A percentile compares a stretch with the other conserved stretches of the same genome.
These are phyloP conservation scores for Colletotrichum cuscutae DNA, from an alignment of 2,329 filamentous ascomycete genomes.

Conservation along the genomic window DNA sequence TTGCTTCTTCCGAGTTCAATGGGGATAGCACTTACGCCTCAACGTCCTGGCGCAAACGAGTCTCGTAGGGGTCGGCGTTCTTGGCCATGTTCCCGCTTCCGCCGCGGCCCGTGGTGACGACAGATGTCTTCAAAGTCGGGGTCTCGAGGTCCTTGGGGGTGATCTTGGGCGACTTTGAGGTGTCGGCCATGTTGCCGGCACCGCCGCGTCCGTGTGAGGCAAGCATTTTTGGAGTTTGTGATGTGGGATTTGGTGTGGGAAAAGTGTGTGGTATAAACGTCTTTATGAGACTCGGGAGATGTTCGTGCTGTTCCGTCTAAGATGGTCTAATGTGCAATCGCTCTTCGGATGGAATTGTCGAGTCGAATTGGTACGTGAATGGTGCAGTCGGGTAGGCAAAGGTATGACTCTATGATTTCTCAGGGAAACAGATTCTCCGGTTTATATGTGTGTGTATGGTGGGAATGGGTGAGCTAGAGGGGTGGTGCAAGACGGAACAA, in stretches of 20 bases:
- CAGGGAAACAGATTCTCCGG: not conserved
- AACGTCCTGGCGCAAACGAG: constrained; percentile 86
- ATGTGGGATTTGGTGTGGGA: not conserved
- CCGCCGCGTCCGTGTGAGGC: constrained; percentile 81
- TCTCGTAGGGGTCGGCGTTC: constrained; percentile 76
- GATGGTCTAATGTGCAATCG: too few species aligned
- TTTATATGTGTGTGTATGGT: not conserved
- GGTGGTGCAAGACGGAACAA: constrained; percentile 3
- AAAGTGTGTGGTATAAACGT: too few species aligned
- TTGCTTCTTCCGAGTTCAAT: constrained; percentile 23
- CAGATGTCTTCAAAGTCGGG: constrained; percentile 82
- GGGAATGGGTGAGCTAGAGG: not conserved
- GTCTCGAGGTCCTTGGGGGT: constrained; percentile 77
- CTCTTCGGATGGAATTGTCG: too few species aligned
- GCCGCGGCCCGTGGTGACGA: constrained; percentile 90
- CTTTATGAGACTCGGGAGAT: too few species aligned
- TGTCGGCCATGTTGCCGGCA: constrained; percentile 77
- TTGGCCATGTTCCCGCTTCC: constrained; percentile 88
- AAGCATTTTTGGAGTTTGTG: constrained; percentile 47
- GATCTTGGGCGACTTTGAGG: constrained; percentile 57
- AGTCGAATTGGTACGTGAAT: too few species aligned
- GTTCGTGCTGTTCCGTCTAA: not conserved
- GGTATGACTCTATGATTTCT: not conserved
- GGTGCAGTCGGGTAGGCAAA: not conserved
- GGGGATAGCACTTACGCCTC: constrained; percentile 64